A percentile compares a stretch with the other conserved stretches of the same genome.
These are phyloP conservation scores for Cetraspora pellucida DNA, from an alignment of 192 early-diverging fungal species.

Conservation along the genomic window DNA sequence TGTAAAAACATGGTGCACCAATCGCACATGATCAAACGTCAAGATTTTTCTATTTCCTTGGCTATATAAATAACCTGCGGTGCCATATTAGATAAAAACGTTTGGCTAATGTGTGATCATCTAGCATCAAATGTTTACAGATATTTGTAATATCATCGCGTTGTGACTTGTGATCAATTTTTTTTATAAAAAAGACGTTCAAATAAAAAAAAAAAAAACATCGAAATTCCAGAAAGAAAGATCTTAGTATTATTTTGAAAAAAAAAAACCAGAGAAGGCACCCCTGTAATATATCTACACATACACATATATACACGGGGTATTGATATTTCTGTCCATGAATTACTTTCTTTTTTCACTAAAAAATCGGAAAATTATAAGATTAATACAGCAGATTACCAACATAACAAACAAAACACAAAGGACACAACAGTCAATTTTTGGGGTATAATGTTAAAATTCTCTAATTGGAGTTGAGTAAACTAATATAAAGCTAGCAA, in stretches of 20 bases:
- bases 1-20: neutral
- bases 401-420: conserved; percentile 28
- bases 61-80: conserved; percentile 22
- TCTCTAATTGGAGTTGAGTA: conserved; percentile 16
- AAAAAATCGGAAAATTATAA: conserved; percentile 17
- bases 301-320: neutral
- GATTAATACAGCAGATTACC: conserved; percentile 18
- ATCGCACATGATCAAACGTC: conserved; percentile 2
- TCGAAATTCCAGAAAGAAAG: neutral
- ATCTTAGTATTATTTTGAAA: neutral
- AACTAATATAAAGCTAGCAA: neutral
- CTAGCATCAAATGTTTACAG: conserved; percentile 1
- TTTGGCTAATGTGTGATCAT: conserved; percentile 2
- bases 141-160: neutral
- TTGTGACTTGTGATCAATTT: neutral
- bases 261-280: neutral
- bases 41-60: neutral
- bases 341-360: neutral
- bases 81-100: conserved; percentile 12
- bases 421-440: conserved; percentile 20
- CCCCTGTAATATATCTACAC: neutral
- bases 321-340: conserved; percentile 4
- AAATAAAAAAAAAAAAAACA: neutral
- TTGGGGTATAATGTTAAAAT: conserved; percentile 18
- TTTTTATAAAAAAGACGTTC: neutral